Evolutionary conservation across 108 stramenopile species (phyloP), one percentile per base, ranked within the genome.

Genomic region (Schizochytrium sp.): DNA sequence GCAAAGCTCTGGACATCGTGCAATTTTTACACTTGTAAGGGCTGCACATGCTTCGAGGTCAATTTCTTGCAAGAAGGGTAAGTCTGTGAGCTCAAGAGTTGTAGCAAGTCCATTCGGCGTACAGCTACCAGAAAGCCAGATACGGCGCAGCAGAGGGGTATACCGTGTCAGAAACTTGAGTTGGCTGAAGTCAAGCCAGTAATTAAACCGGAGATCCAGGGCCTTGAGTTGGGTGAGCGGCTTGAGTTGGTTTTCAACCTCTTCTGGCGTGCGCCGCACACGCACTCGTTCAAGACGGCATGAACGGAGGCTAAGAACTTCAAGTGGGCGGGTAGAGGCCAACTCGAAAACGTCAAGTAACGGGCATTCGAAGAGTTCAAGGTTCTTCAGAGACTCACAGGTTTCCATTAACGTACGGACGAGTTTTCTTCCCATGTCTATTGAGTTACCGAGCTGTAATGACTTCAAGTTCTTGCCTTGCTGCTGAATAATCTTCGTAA

Each of bases 41-140:
- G 64, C 40, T 15, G 64, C 64, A 44, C 64, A 69, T 38, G 64
- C 64, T 15, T 69, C 64, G 28, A 69, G 64, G 28, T 69, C 64
- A 2, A 69, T 44, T 15, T 69, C 64, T 44, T 69, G 42, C 42
- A 69, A 44, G 0, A 44, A 12, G 28, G 12, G 5, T 38, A 69
- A 44, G 44, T 69, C 64, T 38, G 42, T 8, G 7, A 69, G 64
- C 12, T 69, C 15, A 44, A 69, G 64, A 8, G 40, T 44, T 38
- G 40, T 69, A 44, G 42, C 42, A 0, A 69, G 42, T 8, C 64
- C 64, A 38, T 44, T 69, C 42, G 64, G 64, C 28, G 64, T 28
- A 15, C 64, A 69, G 64, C 64, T 69, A 1, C 64, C 64, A 38
- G 64, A 12, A 8, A 69, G 64, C 64, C 64, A 69, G 12, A 69